Percentiles rank a stretch among this genome's conserved stretches.
Conservation (phyloP, 331 rosid species). For the Quercus tomentella region DNA sequence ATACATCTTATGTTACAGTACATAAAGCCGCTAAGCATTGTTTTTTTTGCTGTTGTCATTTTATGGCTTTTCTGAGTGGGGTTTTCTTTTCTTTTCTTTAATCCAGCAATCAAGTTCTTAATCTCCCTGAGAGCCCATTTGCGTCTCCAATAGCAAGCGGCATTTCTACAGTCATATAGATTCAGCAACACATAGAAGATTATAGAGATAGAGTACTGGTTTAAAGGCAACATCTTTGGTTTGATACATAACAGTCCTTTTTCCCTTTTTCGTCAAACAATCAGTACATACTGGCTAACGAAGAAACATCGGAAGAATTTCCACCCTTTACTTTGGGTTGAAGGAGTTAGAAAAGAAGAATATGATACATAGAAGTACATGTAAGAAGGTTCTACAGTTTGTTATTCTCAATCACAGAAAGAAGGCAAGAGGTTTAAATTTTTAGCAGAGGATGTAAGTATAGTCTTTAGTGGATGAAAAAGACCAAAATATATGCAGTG, state of each 20-base stretch:
- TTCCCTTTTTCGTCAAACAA: conserved; percentile 11
- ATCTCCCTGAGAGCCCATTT: conserved; percentile 86
- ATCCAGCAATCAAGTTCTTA: conserved; percentile 48
- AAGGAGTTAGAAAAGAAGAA: conserved; percentile 28
- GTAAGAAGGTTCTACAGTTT: conserved; percentile 36
- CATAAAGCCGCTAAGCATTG: not conserved
- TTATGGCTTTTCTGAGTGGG: not conserved
- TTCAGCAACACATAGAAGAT: conserved; percentile 35
- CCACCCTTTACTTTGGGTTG: conserved; percentile 26
- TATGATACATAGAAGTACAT: conserved; percentile 40
- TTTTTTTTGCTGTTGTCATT: not conserved
- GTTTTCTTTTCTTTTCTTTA: not conserved
- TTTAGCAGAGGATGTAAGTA: conserved; percentile 25
- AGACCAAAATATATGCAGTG: conserved; percentile 19
- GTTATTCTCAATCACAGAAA: conserved; percentile 33
- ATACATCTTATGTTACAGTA: no score
- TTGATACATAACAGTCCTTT: conserved; percentile 32
- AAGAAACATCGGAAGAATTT: conserved; percentile 27
- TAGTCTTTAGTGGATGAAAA: conserved; percentile 27
- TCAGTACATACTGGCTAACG: conserved; percentile 39
- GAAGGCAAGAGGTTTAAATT: conserved; percentile 21
- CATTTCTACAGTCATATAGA: conserved; percentile 41
- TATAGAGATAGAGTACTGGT: conserved; percentile 41
- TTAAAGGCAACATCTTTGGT: conserved; percentile 24
- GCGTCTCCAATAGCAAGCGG: conserved; percentile 43